A percentile compares a stretch with the other conserved stretches of the same genome.
These are phyloP conservation scores for Cryphonectria carpinicola DNA, from an alignment of 2,329 filamentous ascomycete genomes.

Conservation along the genomic window DNA sequence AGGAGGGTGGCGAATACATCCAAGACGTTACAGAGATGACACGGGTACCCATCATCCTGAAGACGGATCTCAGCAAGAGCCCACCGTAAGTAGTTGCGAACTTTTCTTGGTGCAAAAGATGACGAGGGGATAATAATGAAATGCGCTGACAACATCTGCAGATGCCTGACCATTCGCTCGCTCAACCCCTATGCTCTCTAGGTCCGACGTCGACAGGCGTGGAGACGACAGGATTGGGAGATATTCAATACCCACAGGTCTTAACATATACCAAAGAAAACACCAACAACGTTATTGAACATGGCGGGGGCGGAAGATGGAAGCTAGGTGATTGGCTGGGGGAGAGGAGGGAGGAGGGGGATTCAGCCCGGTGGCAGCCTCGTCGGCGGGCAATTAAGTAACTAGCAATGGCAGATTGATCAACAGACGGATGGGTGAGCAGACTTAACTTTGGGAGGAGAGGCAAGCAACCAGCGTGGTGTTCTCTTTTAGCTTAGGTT, in stretches of 20 bases:
- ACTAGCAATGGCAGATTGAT: not conserved
- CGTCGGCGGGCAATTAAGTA: not conserved
- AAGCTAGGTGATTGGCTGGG: not conserved
- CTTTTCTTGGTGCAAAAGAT: slow-evolving; percentile 41
- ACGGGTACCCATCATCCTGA: slow-evolving; percentile 93
- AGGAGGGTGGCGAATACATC: slow-evolving; percentile 94
- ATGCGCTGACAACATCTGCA: slow-evolving; percentile 40
- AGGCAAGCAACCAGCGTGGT: not conserved
- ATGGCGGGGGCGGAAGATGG: not conserved
- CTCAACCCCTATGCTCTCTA: slow-evolving; percentile 74
- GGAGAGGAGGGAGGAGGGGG: not conserved
- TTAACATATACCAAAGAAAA: not conserved
- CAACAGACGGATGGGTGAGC: not conserved
- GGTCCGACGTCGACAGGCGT: slow-evolving; percentile 29
- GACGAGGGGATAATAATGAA: not conserved
- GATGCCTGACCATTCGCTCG: slow-evolving; percentile 82
- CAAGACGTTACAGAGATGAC: slow-evolving; percentile 99
- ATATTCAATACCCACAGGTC: not conserved
- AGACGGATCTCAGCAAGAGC: slow-evolving; percentile 98
- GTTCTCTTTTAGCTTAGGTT: not conserved
- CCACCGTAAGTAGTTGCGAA: slow-evolving; percentile 88
- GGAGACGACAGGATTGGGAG: not conserved
- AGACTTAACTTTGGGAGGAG: not conserved
- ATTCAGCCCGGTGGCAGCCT: not conserved
- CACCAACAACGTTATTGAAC: not conserved